These are phyloP conservation scores for Choanephora cucurbitarum DNA, from an alignment of 371 early-diverging fungal genomes.

Conservation along the genomic window DNA sequence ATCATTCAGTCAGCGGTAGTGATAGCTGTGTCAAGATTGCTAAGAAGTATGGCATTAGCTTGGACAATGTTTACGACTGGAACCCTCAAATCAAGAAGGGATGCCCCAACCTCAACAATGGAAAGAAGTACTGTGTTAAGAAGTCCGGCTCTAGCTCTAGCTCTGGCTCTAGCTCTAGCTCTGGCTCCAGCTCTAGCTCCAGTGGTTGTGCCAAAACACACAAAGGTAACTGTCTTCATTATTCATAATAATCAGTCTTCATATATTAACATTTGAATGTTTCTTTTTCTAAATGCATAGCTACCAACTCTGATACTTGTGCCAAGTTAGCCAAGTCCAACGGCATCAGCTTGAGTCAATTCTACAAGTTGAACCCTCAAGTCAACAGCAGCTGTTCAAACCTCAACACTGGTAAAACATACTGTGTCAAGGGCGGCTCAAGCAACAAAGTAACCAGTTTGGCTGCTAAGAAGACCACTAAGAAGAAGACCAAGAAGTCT, in stretches of 20 bases:
- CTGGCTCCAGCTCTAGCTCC: neutral
- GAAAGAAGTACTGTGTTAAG: slow-evolving; percentile 47
- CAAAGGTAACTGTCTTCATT: slow-evolving; percentile 1
- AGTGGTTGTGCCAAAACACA: slow-evolving; percentile 7
- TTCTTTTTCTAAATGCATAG: slow-evolving; percentile 24
- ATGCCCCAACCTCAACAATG: slow-evolving; percentile 38
- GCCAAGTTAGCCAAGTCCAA: slow-evolving; percentile 31
- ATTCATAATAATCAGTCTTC: too few species aligned
- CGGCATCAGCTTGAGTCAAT: slow-evolving; percentile 26
- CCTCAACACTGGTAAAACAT: slow-evolving; percentile 36
- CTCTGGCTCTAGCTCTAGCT: neutral
- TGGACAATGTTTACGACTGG: slow-evolving; percentile 32
- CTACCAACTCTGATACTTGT: slow-evolving; percentile 37
- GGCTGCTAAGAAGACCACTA: slow-evolving; percentile 15
- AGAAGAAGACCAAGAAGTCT: slow-evolving; percentile 20
- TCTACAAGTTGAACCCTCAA: slow-evolving; percentile 35
- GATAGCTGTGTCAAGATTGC: slow-evolving; percentile 40
- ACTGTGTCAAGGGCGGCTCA: slow-evolving; percentile 33
- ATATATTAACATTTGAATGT: too few species aligned
- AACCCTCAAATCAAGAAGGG: slow-evolving; percentile 41
- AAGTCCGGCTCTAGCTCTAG: slow-evolving; percentile 1
- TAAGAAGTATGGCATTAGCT: slow-evolving; percentile 34
- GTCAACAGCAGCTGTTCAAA: slow-evolving; percentile 35
- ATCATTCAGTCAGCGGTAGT: slow-evolving; percentile 25
- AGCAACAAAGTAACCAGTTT: slow-evolving; percentile 6